Evolutionary conservation across 371 early-diverging fungal species (phyloP), one percentile per base, ranked within the genome.

Genomic region (Mucor plumbeus): DNA sequence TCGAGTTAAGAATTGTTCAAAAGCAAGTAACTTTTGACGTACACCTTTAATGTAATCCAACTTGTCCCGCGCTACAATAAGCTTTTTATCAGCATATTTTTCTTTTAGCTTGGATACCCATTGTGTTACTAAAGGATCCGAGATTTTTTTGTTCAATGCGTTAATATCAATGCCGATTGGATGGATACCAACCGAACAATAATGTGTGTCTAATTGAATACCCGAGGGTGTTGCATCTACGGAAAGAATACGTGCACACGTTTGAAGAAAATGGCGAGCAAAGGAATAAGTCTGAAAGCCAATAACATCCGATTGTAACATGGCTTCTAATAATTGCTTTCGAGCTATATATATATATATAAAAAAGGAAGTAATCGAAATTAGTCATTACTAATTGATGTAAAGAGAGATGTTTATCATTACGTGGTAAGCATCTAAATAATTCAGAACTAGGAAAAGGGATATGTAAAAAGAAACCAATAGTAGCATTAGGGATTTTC

Each of bases 11-110:
- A 99, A 99, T 61, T 90, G 90, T 75, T 97, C 96, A 80, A 95
- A 99, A 0, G 96, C 97, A 35, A 90, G 85, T 43, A 99, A 77
- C 76, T 99, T 98, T 79, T 99, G 98, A 36, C 94, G 91, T 19
- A 99, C 95, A 31, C 99, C 99, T 76, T 99, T 99, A 65, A 99
- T 95, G 61, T 92, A 94, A 82, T 99, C 99, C 39, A 98, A 86
- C 80, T 99, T 97, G 79, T 99, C 99, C 15, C 99, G 88, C 1
- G 99, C 89, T 40, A 99, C 89, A 70, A 99, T 88, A 47, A 99
- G 74, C 60, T 89, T 88, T 83, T 93, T 94, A 40, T 90, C 93
- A 33, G 87, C 83, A 73, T 94, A 98, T 69, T 88, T 90, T 59
- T 95, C 90, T 60, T 85, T 83, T 26, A 96, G 75, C 36, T 90